phyloP scores from a whole-genome alignment of 2,329 filamentous ascomycete genomes.

The Paracoccidioides brasiliensis region DNA sequence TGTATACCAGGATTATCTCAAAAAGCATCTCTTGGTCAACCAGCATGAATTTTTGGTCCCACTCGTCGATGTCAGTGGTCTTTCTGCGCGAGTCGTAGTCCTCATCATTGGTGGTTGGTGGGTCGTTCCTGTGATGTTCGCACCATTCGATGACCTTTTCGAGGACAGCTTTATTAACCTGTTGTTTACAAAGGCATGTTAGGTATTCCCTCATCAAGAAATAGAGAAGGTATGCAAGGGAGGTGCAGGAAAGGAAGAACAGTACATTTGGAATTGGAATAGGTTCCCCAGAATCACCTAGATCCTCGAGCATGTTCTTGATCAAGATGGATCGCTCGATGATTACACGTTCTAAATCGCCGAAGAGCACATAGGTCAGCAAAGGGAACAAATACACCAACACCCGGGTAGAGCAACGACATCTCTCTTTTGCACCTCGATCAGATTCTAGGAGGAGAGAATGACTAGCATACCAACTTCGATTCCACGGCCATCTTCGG shows the following conservation, averaged over 20 bases:
- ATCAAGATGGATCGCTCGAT: slow-evolving; percentile 88
- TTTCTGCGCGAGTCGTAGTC: slow-evolving; percentile 93
- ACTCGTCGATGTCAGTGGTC: slow-evolving; percentile 97
- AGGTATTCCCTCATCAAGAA: background rate
- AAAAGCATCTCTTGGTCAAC: slow-evolving; percentile 99
- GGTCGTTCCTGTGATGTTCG: slow-evolving; percentile 83
- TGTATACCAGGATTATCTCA: slow-evolving; percentile 83
- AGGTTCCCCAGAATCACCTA: slow-evolving; percentile 46
- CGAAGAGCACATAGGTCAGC: background rate
- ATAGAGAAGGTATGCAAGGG: background rate
- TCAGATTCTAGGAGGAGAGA: background rate
- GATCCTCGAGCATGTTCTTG: slow-evolving; percentile 96
- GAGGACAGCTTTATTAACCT: slow-evolving; percentile 87
- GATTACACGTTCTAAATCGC: slow-evolving; percentile 55
- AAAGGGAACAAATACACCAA: background rate
- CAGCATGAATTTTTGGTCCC: slow-evolving; percentile 99
- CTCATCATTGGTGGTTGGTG: slow-evolving; percentile 67
- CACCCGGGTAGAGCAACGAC: background rate
- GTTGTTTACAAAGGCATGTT: background rate
- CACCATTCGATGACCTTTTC: slow-evolving; percentile 98
- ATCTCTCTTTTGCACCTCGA: background rate
- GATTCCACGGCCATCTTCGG: background rate
- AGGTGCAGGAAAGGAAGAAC: background rate
- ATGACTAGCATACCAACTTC: background rate
- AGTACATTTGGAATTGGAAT: slow-evolving; percentile 57